A percentile compares a stretch with the other conserved stretches of the same genome.
Evolutionary conservation across 768 basidiomycete species (phyloP).

Genomic region (Rhodotorula kratochvilovae): DNA sequence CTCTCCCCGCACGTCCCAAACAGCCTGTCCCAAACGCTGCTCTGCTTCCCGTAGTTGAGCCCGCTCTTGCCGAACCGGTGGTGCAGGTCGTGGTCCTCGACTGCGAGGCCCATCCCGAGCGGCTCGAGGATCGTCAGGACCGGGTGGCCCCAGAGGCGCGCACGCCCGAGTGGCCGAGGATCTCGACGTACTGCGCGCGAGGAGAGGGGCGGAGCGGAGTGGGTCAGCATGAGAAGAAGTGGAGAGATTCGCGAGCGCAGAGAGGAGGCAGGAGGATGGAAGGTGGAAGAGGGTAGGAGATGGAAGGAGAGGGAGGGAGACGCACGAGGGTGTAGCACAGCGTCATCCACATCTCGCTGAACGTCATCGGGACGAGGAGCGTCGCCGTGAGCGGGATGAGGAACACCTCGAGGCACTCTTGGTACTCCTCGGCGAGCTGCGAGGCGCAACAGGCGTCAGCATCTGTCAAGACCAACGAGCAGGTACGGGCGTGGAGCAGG

Average conservation of each 20-base stretch:
- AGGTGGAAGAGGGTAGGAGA: neutral
- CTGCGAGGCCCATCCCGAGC: conserved; percentile 13
- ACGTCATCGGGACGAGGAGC: conserved; percentile 23
- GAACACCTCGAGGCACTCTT: conserved; percentile 28
- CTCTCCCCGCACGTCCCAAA: conserved; percentile 21
- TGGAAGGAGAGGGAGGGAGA: neutral
- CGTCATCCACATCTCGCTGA: conserved; percentile 21
- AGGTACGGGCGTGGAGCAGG: too few relatives aligned
- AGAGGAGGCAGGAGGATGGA: too few relatives aligned
- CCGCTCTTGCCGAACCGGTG: conserved; percentile 25
- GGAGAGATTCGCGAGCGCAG: too few relatives aligned
- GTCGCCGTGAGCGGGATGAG: conserved; percentile 19
- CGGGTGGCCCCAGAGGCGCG: conserved; percentile 18
- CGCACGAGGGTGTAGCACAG: conserved; percentile 28
- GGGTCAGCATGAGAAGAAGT: too few relatives aligned
- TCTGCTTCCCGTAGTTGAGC: conserved; percentile 16
- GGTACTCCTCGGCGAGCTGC: conserved; percentile 20
- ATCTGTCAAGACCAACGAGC: too few relatives aligned
- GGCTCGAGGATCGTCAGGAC: conserved; percentile 15
- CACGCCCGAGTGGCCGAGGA: conserved; percentile 29
- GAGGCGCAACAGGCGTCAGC: too few relatives aligned
- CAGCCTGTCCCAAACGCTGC: conserved; percentile 5
- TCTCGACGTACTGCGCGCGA: conserved; percentile 22
- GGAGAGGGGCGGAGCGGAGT: too few relatives aligned
- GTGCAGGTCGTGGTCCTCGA: conserved; percentile 28